Evolutionary conservation across 1,139 yeast species (phyloP), one percentile per base, ranked within the genome.

Genomic region (Pichia sp.): DNA sequence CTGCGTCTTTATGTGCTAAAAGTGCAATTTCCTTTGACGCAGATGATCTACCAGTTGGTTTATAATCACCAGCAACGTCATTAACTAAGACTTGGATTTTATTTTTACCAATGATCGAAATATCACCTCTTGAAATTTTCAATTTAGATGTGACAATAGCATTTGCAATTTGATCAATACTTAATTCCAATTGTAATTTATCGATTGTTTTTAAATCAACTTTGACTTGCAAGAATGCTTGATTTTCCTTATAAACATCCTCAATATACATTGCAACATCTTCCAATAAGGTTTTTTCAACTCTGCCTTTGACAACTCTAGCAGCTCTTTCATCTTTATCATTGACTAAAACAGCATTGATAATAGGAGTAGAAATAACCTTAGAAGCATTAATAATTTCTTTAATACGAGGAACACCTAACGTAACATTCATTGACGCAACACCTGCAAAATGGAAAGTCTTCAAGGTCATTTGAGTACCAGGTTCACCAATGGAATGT

Each of bases 391-490:
- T 94, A 65, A 92, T 92, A 65, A 92, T 92, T 74, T 92, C 99
- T 69, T 92, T 49, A 64, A 92, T 92, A 77, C 98, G 96, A 38
- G 98, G 98, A 43, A 92, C 98, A 79, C 98, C 98, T 59, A 92
- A 77, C 0, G 98, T 92, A 57, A 92, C 96, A 72, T 92, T 92
- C 98, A 92, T 92, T 43, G 96, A 86, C 30, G 98, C 98, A 51
- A 92, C 98, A 74, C 98, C 98, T 60, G 98, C 98, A 75, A 92
- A 92, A 73, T 92, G 98, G 87, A 92, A 92, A 62, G 98, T 92
- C 70, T 92, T 92, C 69, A 92, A 76, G 11, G 98, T 92, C 98
- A 92, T 92, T 69, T 92, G 98, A 1, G 98, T 92, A 68, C 98
- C 98, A 12, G 98, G 98, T 64, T 92, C 98, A 70, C 98, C 98